Conservation (phyloP, 2,329 filamentous ascomycete genomes). For the Aspergillus pseudonomiae region DNA sequence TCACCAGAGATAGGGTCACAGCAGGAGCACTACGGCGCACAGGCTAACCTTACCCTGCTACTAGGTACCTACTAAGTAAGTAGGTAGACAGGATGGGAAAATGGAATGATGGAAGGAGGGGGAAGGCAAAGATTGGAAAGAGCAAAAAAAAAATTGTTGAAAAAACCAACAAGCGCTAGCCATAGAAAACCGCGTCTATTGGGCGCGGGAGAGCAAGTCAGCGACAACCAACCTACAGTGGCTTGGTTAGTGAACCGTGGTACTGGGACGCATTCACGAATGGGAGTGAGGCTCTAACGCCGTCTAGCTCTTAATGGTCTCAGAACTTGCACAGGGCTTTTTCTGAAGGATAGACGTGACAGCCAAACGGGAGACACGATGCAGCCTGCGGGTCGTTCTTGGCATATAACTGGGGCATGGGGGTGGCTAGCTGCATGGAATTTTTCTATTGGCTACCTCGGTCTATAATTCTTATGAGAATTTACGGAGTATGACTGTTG, state of each 20-base stretch:
- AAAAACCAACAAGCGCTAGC: slow-evolving; percentile 29
- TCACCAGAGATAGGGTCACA: slow-evolving; percentile 7
- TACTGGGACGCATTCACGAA: slow-evolving; percentile 26
- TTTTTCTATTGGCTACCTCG: slow-evolving; percentile 1
- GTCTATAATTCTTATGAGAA: not conserved
- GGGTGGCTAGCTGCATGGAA: not conserved
- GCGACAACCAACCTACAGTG: slow-evolving; percentile 23
- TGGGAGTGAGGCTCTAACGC: slow-evolving; percentile 19
- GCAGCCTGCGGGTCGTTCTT: slow-evolving; percentile 20
- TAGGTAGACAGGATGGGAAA: slow-evolving; percentile 4
- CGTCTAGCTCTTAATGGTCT: slow-evolving; percentile 22
- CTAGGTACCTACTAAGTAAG: not conserved
- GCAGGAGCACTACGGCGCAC: slow-evolving; percentile 6
- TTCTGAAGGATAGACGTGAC: slow-evolving; percentile 20
- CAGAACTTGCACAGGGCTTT: slow-evolving; percentile 19
- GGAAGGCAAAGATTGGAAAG: slow-evolving; percentile 1
- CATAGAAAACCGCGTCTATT: slow-evolving; percentile 19
- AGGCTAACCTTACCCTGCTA: not conserved
- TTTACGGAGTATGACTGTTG: not conserved
- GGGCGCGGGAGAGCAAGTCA: slow-evolving; percentile 22
- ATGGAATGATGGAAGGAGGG: not conserved
- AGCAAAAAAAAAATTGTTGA: slow-evolving; percentile 5
- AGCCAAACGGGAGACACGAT: slow-evolving; percentile 24
- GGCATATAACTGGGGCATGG: slow-evolving; percentile 11
- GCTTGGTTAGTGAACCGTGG: slow-evolving; percentile 25